Evolutionary conservation across 2,329 filamentous ascomycete species (phyloP).

Genomic region (Fusarium papillatum): DNA sequence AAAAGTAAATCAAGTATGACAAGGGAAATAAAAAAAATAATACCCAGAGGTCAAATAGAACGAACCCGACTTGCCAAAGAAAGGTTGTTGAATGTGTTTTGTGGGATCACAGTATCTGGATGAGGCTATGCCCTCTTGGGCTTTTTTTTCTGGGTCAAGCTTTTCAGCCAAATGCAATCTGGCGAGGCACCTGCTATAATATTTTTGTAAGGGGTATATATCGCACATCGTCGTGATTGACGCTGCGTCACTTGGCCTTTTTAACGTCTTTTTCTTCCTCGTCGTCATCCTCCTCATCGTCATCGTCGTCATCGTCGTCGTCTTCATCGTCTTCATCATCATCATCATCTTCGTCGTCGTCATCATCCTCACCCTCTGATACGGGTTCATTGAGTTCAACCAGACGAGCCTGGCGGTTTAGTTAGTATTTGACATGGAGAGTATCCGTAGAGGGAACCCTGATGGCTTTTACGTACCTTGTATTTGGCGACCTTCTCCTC

Average conservation of each 20-base stretch:
- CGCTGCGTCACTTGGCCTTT: conserved; percentile 2
- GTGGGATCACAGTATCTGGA: conserved; percentile 54
- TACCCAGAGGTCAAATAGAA: conserved; percentile 12
- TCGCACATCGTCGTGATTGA: conserved; percentile 23
- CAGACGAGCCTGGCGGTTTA: conserved; percentile 65
- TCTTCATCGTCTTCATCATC: conserved; percentile 32
- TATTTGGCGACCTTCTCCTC: conserved; percentile 84
- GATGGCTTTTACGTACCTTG: conserved; percentile 68
- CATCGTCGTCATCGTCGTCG: conserved; percentile 19
- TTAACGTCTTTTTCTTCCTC: conserved; percentile 10
- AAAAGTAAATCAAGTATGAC: conserved; percentile 51
- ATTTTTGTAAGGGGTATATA: conserved; percentile 47
- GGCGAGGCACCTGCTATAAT: conserved; percentile 42
- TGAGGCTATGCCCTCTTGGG: conserved; percentile 45
- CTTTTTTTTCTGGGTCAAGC: conserved; percentile 37
- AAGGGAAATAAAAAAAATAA: conserved; percentile 5
- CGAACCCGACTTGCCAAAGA: conserved; percentile 21
- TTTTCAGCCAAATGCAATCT: conserved; percentile 43
- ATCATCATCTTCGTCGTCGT: conserved; percentile 32
- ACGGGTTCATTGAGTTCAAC: conserved; percentile 77
- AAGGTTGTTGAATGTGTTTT: conserved; percentile 40
- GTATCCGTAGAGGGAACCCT: neutral
- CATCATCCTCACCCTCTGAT: conserved; percentile 81
- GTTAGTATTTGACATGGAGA: conserved; percentile 11
- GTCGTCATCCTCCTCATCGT: neutral